These are phyloP conservation scores for Claviceps sorghi DNA, from an alignment of 2,329 filamentous ascomycete genomes.

Conservation along the genomic window DNA sequence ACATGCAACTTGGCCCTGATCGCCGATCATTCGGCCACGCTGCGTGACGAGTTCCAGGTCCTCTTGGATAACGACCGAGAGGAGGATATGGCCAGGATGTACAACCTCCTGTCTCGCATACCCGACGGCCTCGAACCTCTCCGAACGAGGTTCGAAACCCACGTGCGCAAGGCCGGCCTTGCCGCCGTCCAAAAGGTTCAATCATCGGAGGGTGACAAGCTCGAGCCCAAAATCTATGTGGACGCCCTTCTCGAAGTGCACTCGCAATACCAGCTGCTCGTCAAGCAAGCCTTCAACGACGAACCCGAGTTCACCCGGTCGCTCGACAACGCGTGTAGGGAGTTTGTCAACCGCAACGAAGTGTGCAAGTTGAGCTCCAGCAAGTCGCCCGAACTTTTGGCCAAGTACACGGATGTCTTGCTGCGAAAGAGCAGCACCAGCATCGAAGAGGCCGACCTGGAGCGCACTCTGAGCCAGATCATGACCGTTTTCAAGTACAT, in stretches of 20 bases:
- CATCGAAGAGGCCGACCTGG: constrained; percentile 85
- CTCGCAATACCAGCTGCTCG: constrained; percentile 79
- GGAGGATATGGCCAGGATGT: constrained; percentile 94
- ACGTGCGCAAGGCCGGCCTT: constrained; percentile 80
- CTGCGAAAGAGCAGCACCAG: constrained; percentile 87
- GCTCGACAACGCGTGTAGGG: constrained; percentile 88
- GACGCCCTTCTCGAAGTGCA: constrained; percentile 90
- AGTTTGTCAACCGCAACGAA: constrained; percentile 96
- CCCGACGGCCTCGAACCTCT: constrained; percentile 84
- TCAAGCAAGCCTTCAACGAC: constrained; percentile 83
- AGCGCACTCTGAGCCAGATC: constrained; percentile 75
- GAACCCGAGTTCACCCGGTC: constrained; percentile 95
- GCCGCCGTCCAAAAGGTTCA: constrained; percentile 84
- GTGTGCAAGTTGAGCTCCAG: constrained; percentile 89
- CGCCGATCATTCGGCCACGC: constrained; percentile 67
- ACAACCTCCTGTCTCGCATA: constrained; percentile 76
- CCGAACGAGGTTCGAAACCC: constrained; percentile 73
- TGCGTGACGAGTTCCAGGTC: constrained; percentile 90
- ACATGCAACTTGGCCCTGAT: constrained; percentile 83
- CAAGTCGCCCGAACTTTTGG: constrained; percentile 84
- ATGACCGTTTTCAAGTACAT: constrained; percentile 99
- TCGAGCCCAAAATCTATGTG: constrained; percentile 94
- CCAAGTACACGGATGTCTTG: constrained; percentile 87
- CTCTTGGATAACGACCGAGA: constrained; percentile 88
- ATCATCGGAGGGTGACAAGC: constrained; percentile 66